Conservation (phyloP, 1,284 basidiomycete species). For the Bondarzewia mesenterica region DNA sequence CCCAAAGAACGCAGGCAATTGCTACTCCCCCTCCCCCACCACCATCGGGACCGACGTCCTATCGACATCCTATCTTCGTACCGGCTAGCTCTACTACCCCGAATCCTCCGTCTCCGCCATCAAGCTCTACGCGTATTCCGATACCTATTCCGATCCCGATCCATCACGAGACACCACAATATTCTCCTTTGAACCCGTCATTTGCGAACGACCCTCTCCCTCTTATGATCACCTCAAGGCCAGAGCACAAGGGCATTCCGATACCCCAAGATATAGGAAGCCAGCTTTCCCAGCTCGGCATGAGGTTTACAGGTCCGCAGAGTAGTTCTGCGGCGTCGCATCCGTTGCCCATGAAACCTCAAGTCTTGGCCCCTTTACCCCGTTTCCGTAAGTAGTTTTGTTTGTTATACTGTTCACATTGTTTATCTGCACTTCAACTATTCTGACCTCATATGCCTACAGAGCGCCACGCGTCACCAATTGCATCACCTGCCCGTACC, state of each 20-base stretch:
- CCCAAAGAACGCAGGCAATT: neutral
- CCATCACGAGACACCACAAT: neutral
- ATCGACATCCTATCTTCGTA: neutral
- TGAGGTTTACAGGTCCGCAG: neutral
- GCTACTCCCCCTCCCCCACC: neutral
- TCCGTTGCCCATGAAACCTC: neutral
- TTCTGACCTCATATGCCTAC: no score
- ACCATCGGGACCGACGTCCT: no score
- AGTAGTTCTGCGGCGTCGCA: neutral
- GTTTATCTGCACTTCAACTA: no score
- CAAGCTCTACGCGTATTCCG: neutral
- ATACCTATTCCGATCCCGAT: neutral
- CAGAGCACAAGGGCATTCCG: neutral
- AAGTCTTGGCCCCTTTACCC: neutral
- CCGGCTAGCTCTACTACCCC: neutral
- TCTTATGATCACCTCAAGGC: no score
- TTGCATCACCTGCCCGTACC: neutral
- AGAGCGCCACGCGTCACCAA: constrained; percentile 3
- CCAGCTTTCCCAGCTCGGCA: neutral
- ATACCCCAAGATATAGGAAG: neutral
- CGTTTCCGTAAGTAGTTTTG: neutral
- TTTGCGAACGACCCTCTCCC: neutral
- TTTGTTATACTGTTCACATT: no score
- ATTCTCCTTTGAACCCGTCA: neutral
- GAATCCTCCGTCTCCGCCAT: neutral